Base-by-base conservation (phyloP, 345 rosid species). In the Sapria himalayana region DNA sequence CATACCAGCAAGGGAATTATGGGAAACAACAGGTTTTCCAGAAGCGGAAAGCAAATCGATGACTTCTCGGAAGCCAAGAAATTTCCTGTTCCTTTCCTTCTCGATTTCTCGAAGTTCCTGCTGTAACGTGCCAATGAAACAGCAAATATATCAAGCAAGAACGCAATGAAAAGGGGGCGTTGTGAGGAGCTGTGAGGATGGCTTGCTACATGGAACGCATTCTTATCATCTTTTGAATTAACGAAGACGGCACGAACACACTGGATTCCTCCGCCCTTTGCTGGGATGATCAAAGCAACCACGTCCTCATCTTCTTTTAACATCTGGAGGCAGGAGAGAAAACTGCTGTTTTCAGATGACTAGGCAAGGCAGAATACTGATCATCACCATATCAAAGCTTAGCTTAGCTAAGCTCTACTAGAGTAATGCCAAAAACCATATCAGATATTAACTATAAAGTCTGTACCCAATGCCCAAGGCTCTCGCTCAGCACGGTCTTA, bases 21-120 rank as follows among this genome's bases (percentile, higher is more conserved):
- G 60, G 61, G 76, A 71, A 70, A 86, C 68, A 25, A 76, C 54
- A 59, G 92, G 85, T 55, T 71, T 86, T 74, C 60, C 64, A 35
- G 92, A 81, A 73, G 85, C 63, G 49, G 89, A 78, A 50, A 86
- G 72, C 74, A 76, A 57, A 59, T 86, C 94, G 25, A 86, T 51
- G 72, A 81, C 89, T 67, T 81, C 94, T 42, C 94, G 69, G 42
- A 86, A 86, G 49, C 97, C 94, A 59, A 78, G 72, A 39, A 72
- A 41, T 51, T 66, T 66, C 58, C 59, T 74, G 57, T 60, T 76
- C 37, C 67, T 77, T 45, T 81, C 80, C 3, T 51, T 63, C 35
- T 86, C 85, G 19, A 61, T 36, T 43, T 63, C 58, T 40, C 53
- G 68, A 61, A 86, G 78, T 63, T 76, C 84, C 51, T 41, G 62